Conservation (phyloP, 495 filamentous ascomycete species). For the Hypomontagnella submonticulosa region DNA sequence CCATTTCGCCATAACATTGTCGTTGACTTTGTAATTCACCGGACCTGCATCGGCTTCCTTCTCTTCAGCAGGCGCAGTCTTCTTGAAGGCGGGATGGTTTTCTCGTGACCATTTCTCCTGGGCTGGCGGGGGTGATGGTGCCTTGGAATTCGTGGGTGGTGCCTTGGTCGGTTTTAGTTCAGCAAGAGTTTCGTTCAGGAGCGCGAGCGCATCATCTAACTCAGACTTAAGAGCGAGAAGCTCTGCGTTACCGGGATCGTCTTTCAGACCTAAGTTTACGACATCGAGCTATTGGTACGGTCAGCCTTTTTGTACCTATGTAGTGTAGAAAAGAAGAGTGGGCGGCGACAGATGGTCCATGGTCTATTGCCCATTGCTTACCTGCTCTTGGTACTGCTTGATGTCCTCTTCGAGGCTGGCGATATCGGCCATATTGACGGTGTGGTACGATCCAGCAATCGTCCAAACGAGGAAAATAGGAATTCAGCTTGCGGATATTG, state of each 20-base stretch:
- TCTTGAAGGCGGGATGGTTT: constrained; percentile 75
- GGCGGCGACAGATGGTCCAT: not conserved
- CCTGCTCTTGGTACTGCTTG: constrained; percentile 86
- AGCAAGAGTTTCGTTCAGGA: constrained; percentile 81
- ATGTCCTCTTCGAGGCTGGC: constrained; percentile 76
- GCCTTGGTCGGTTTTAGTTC: constrained; percentile 74
- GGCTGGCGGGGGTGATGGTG: constrained; percentile 57
- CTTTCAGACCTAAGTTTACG: constrained; percentile 77
- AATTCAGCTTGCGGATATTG: no score
- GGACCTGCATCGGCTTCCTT: constrained; percentile 57
- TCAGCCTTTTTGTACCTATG: constrained; percentile 25
- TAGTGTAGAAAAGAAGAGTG: constrained; percentile 13
- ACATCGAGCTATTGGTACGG: constrained; percentile 74
- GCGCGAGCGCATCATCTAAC: constrained; percentile 84
- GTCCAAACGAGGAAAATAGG: not conserved
- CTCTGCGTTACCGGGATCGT: constrained; percentile 85
- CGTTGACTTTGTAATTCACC: constrained; percentile 83
- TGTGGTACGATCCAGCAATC: not conserved
- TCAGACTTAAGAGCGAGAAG: constrained; percentile 81
- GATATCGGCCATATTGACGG: constrained; percentile 64
- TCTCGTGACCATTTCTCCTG: constrained; percentile 79
- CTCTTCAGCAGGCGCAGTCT: constrained; percentile 57
- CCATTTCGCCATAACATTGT: constrained; percentile 90
- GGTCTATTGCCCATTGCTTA: constrained; percentile 47
- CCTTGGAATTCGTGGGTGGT: constrained; percentile 53